phyloP scores from a whole-genome alignment of 257 asterid genomes.

The Penstemon eatonii region DNA sequence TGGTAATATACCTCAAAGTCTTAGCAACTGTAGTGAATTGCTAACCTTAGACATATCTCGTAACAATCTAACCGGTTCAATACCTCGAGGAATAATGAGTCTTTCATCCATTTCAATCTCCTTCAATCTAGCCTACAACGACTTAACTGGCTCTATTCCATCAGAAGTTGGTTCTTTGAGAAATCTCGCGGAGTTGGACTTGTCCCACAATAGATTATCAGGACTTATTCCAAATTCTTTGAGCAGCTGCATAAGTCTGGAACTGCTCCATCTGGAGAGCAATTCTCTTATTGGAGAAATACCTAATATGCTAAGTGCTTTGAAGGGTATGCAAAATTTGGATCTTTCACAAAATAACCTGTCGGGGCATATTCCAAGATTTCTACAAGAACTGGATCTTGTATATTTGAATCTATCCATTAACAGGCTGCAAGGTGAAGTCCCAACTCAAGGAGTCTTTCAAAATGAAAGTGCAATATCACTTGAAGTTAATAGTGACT shows the following conservation, averaged over 20 bases:
- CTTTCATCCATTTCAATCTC: slow-evolving; percentile 18
- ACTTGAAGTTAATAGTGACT: background rate
- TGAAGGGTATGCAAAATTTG: slow-evolving; percentile 16
- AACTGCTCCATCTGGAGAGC: slow-evolving; percentile 2
- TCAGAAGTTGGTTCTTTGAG: slow-evolving; percentile 17
- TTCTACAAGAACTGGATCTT: background rate
- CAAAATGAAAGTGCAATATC: slow-evolving; percentile 3
- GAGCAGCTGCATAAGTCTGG: slow-evolving; percentile 14
- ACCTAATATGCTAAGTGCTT: slow-evolving; percentile 10
- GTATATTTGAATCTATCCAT: slow-evolving; percentile 23
- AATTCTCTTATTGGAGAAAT: slow-evolving; percentile 25
- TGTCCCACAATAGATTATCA: slow-evolving; percentile 25
- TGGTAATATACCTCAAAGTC: slow-evolving; percentile 22
- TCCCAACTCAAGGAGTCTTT: slow-evolving; percentile 6
- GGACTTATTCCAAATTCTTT: slow-evolving; percentile 26
- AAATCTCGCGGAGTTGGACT: background rate
- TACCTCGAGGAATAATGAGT: slow-evolving; percentile 6
- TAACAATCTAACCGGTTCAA: slow-evolving; percentile 13
- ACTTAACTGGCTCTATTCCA: slow-evolving; percentile 18
- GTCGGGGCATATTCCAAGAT: slow-evolving; percentile 25
- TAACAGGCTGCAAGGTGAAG: slow-evolving; percentile 7
- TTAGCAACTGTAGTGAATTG: slow-evolving; percentile 17
- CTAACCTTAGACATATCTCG: background rate
- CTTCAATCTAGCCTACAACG: slow-evolving; percentile 12
- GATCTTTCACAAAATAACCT: slow-evolving; percentile 28